These are phyloP conservation scores for Myriangium duriaei DNA, from an alignment of 2,329 filamentous ascomycete genomes.

Conservation along the genomic window DNA sequence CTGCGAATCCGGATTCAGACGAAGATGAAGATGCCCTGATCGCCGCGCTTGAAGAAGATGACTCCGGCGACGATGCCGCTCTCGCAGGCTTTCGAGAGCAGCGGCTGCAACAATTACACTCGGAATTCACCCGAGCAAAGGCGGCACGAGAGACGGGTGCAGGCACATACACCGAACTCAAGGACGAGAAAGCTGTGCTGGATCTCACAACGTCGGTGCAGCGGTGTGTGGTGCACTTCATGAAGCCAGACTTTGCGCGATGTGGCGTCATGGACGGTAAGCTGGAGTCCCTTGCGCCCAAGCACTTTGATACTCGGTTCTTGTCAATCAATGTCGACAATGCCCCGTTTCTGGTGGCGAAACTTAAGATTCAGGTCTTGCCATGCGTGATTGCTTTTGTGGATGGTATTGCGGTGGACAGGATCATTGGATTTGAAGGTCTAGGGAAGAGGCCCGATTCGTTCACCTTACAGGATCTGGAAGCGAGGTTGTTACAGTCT, in stretches of 20 bases:
- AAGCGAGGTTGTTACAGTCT: conserved; percentile 37
- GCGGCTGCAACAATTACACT: conserved; percentile 45
- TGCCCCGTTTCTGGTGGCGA: conserved; percentile 46
- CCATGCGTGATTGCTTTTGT: conserved; percentile 47
- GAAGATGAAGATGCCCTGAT: conserved; percentile 51
- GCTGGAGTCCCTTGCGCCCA: conserved; percentile 40
- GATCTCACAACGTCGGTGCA: conserved; percentile 47
- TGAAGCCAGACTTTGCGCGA: conserved; percentile 50
- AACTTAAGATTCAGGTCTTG: conserved; percentile 44
- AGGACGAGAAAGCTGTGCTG: conserved; percentile 45
- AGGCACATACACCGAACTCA: conserved; percentile 43
- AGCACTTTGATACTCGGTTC: conserved; percentile 47
- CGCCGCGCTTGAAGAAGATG: conserved; percentile 39
- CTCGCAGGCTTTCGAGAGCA: conserved; percentile 44
- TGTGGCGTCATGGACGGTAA: conserved; percentile 51
- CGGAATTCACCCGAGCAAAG: conserved; percentile 41
- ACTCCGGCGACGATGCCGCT: conserved; percentile 38
- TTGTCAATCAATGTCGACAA: conserved; percentile 48
- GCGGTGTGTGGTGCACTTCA: conserved; percentile 50
- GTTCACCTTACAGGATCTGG: conserved; percentile 43
- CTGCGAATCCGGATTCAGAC: too few relatives aligned
- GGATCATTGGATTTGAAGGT: conserved; percentile 48
- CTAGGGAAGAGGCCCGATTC: conserved; percentile 40
- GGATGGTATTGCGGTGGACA: conserved; percentile 42
- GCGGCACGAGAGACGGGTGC: conserved; percentile 38